Conservation (phyloP, 306 rosid genomes). For the Cucumis cinereus region DNA sequence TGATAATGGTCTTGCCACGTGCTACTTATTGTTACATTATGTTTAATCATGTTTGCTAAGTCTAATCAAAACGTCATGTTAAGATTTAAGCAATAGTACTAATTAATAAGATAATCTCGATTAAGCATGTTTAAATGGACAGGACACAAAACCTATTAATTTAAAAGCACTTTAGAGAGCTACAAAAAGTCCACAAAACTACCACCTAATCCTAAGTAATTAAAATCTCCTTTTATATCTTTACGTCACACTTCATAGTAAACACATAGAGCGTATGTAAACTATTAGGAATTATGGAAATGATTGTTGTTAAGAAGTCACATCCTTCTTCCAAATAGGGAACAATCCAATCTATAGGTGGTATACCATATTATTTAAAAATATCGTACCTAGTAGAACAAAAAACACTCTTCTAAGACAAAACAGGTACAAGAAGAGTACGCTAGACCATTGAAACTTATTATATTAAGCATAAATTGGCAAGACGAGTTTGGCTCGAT, state of each 20-base stretch:
- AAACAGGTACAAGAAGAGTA: background rate
- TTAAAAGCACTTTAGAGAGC: background rate
- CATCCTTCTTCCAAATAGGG: background rate
- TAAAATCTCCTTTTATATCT: background rate
- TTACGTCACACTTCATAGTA: background rate
- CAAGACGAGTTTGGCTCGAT: too few species aligned
- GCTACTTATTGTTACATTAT: background rate
- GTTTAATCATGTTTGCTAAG: background rate
- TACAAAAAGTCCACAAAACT: background rate
- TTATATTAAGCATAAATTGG: background rate
- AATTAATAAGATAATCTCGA: background rate
- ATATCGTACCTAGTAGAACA: background rate
- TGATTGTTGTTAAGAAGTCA: background rate
- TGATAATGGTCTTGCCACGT: background rate
- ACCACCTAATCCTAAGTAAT: background rate
- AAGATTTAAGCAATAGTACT: background rate
- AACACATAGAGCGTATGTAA: too few species aligned
- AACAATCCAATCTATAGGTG: background rate
- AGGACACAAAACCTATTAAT: background rate
- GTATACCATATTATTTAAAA: background rate
- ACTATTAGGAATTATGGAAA: background rate
- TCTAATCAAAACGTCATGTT: background rate
- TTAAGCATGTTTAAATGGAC: background rate
- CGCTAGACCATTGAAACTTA: background rate
- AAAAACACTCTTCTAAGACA: background rate